Evolutionary conservation across 1,139 yeast species (phyloP).

Genomic region (Kluyveromyces marxianus): DNA sequence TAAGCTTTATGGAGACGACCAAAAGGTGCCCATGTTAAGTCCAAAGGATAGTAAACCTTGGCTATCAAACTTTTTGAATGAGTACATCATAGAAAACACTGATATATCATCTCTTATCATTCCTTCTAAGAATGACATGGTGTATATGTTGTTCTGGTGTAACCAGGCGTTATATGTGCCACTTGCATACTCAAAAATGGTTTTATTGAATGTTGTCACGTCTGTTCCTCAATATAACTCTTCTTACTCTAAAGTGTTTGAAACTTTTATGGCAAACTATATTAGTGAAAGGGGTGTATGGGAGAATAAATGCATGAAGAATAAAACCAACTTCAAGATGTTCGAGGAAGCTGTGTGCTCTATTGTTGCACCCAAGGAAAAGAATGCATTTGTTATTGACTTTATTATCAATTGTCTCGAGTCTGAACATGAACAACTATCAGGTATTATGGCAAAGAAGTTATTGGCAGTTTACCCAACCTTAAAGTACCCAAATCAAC

Average conservation of each 20-base stretch:
- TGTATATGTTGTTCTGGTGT: conserved; percentile 41
- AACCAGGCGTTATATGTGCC: conserved; percentile 41
- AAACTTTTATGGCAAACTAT: conserved; percentile 35
- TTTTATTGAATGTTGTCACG: conserved; percentile 30
- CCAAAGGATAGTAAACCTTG: conserved; percentile 56
- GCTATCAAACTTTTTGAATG: conserved; percentile 39
- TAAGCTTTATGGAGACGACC: conserved; percentile 42
- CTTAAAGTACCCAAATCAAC: conserved; percentile 51
- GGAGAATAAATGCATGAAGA: conserved; percentile 38
- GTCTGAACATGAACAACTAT: conserved; percentile 43
- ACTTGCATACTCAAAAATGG: conserved; percentile 39
- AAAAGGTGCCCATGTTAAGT: conserved; percentile 47
- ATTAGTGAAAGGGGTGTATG: conserved; percentile 38
- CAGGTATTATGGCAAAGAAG: conserved; percentile 44
- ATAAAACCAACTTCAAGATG: conserved; percentile 42
- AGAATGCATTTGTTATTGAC: conserved; percentile 46
- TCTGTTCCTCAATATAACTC: conserved; percentile 21
- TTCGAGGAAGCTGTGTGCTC: conserved; percentile 51
- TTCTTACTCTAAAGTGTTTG: conserved; percentile 34
- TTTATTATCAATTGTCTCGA: conserved; percentile 52
- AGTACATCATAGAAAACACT: conserved; percentile 40
- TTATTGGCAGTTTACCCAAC: conserved; percentile 47
- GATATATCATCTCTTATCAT: conserved; percentile 36
- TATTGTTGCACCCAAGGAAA: conserved; percentile 53
- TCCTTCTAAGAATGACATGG: conserved; percentile 38